Conservation (phyloP, 1,284 basidiomycete genomes). For the Microbotryum intermedium region DNA sequence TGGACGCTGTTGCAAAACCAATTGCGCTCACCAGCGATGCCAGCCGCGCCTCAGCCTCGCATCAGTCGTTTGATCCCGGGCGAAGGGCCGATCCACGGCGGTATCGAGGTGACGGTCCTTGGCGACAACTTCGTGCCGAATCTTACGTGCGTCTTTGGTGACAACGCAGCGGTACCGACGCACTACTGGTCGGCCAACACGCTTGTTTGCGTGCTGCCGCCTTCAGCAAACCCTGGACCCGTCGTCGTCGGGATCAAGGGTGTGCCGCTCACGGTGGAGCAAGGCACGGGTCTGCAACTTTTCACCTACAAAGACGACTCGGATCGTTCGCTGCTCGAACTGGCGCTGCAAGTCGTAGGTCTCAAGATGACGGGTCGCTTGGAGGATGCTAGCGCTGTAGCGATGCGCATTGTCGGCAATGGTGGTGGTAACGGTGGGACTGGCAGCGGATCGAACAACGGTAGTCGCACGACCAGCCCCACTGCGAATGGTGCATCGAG, state of each 20-base stretch:
- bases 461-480: no score
- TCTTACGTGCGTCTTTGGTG: slow-evolving; percentile 74
- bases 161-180: slow-evolving; percentile 68
- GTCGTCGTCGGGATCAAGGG: slow-evolving; percentile 85
- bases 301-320: slow-evolving; percentile 89
- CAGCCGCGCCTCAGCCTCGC: slow-evolving; percentile 33
- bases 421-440: neutral
- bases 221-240: slow-evolving; percentile 68
- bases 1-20: no score
- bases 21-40: neutral
- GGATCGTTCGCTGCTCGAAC: slow-evolving; percentile 85
- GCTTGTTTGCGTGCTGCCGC: slow-evolving; percentile 83
- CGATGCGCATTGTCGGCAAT: slow-evolving; percentile 44
- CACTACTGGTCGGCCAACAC: slow-evolving; percentile 90
- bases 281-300: slow-evolving; percentile 45
- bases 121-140: slow-evolving; percentile 69
- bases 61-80: slow-evolving; percentile 66
- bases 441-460: neutral
- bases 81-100: slow-evolving; percentile 83
- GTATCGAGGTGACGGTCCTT: slow-evolving; percentile 88
- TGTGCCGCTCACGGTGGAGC: slow-evolving; percentile 43
- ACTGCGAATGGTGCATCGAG: no score
- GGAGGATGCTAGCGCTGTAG: slow-evolving; percentile 83
- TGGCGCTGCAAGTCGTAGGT: slow-evolving; percentile 87
- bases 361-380: slow-evolving; percentile 93